Conservation (phyloP, 1,284 basidiomycete genomes). For the Boletus albobrunnescens region DNA sequence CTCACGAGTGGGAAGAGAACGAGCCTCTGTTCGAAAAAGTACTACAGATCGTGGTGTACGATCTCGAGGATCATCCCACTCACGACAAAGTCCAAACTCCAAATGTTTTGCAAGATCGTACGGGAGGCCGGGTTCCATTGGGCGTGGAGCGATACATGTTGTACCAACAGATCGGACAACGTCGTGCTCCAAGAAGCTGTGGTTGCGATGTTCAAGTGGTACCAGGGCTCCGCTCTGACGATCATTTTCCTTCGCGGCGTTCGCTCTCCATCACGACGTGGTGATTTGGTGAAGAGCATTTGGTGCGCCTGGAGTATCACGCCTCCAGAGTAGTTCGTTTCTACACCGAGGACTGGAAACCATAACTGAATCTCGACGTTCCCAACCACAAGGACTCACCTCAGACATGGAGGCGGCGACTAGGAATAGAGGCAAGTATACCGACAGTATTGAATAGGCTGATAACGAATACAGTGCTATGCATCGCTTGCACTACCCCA, state of each 20-base stretch:
- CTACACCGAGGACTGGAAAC: constrained; percentile 1
- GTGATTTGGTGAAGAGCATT: constrained; percentile 4
- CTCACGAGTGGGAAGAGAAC: constrained; percentile 1
- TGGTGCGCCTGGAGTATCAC: constrained; percentile 6
- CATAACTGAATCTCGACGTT: constrained; percentile 1
- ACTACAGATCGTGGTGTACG: neutral
- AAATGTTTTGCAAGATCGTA: neutral
- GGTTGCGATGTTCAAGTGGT: constrained; percentile 11
- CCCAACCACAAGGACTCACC: no score
- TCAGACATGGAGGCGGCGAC: constrained; percentile 1
- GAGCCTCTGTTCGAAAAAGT: constrained; percentile 4
- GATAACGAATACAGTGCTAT: no score
- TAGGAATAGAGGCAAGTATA: neutral
- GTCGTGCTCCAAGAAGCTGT: constrained; percentile 1
- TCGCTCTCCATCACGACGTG: neutral
- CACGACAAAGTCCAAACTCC: neutral
- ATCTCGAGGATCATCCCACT: neutral
- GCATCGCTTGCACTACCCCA: no score
- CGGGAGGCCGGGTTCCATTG: neutral
- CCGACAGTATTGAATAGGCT: neutral
- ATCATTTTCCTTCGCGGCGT: constrained; percentile 4
- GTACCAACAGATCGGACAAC: neutral
- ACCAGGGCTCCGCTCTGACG: constrained; percentile 1
- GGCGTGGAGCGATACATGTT: neutral
- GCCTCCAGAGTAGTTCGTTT: neutral